phyloP scores from a whole-genome alignment of 768 basidiomycete genomes.

The Trametes villosa region DNA sequence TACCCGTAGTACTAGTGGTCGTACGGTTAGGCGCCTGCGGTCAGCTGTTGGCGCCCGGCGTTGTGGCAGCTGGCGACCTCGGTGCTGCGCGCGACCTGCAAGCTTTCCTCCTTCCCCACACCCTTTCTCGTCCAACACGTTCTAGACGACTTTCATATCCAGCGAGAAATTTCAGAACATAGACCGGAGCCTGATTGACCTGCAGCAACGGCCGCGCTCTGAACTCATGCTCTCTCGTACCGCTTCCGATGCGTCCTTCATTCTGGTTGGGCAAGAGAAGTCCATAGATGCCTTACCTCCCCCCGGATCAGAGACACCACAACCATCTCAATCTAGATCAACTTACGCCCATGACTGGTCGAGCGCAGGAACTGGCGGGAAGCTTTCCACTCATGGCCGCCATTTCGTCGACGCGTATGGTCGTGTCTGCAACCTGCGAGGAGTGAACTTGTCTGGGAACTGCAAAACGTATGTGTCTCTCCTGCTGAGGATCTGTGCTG shows the following conservation, averaged over 20 bases:
- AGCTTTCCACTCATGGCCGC: constrained; percentile 64
- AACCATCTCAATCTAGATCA: not conserved
- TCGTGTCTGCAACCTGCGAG: constrained; percentile 79
- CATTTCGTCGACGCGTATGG: constrained; percentile 84
- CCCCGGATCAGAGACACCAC: not conserved
- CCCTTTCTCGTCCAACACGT: too few species aligned
- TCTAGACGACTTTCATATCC: too few species aligned
- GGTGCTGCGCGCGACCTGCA: too few species aligned
- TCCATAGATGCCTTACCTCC: not conserved
- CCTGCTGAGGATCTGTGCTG: not conserved
- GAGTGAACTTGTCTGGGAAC: constrained; percentile 84
- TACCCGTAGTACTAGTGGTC: too few species aligned
- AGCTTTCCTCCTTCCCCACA: too few species aligned
- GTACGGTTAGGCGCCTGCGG: too few species aligned
- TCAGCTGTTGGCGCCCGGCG: too few species aligned
- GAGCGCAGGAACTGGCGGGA: constrained; percentile 53
- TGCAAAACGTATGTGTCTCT: constrained; percentile 71
- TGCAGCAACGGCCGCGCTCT: too few species aligned
- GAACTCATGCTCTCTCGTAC: constrained; percentile 23
- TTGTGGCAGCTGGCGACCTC: too few species aligned
- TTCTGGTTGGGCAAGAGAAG: constrained; percentile 23
- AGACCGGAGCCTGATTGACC: too few species aligned
- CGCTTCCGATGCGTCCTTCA: constrained; percentile 32
- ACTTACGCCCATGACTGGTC: constrained; percentile 81
- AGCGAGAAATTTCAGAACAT: too few species aligned